phyloP scores from a whole-genome alignment of 1,139 yeast species.

The Yamadazyma friedrichii region DNA sequence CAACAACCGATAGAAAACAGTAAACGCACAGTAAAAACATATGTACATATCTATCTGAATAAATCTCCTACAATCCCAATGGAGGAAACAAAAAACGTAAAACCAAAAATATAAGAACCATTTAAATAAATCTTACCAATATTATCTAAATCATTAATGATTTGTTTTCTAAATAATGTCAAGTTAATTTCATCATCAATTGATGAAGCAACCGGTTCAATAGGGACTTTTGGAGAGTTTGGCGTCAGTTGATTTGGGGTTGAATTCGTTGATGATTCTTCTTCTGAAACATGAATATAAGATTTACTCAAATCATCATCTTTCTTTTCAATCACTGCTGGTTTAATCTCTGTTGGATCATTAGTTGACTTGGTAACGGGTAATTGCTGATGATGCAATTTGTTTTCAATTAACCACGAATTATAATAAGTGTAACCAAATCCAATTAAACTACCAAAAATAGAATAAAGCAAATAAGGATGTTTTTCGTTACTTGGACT shows the following conservation, averaged over 20 bases:
- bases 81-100: slow-evolving; percentile 40
- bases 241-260: slow-evolving; percentile 24
- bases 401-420: slow-evolving; percentile 17
- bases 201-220: slow-evolving; percentile 4
- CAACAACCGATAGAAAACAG: no score
- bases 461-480: slow-evolving; percentile 57
- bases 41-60: slow-evolving; percentile 7
- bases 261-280: slow-evolving; percentile 34
- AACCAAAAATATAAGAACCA: slow-evolving; percentile 40
- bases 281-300: slow-evolving; percentile 51
- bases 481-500: slow-evolving; percentile 48
- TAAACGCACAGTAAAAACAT: not conserved
- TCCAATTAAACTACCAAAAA: slow-evolving; percentile 46
- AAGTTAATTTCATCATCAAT: slow-evolving; percentile 44
- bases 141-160: slow-evolving; percentile 29
- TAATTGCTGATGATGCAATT: slow-evolving; percentile 16
- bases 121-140: slow-evolving; percentile 31
- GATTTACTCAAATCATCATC: slow-evolving; percentile 48
- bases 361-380: slow-evolving; percentile 6
- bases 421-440: slow-evolving; percentile 25
- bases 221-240: slow-evolving; percentile 26
- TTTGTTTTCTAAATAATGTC: slow-evolving; percentile 41
- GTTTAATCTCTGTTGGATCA: slow-evolving; percentile 9
- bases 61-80: slow-evolving; percentile 53
- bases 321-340: slow-evolving; percentile 10